A percentile compares a stretch with the other conserved stretches of the same genome.
These are phyloP conservation scores for Dendrobium huoshanense DNA, from an alignment of 106 monocot genomes.

Conservation along the genomic window DNA sequence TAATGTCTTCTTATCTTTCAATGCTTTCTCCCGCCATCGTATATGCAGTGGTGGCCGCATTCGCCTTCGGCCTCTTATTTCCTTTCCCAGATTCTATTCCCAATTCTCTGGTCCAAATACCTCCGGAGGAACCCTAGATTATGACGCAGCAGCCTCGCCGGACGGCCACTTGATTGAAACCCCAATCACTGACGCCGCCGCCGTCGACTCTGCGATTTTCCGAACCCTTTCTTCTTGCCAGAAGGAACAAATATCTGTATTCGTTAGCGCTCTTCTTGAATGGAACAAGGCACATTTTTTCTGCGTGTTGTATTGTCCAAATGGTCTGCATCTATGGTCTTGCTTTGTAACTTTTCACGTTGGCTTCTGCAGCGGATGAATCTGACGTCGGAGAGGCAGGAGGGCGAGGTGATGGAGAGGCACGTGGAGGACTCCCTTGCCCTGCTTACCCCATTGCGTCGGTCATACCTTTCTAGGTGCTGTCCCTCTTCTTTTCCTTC, in stretches of 20 bases:
- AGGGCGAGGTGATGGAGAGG: constrained; percentile 73
- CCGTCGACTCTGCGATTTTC: not conserved
- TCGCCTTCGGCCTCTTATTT: not conserved
- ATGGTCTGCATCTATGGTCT: not conserved
- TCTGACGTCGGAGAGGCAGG: constrained; percentile 76
- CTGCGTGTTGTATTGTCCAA: not conserved
- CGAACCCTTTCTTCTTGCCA: constrained; percentile 50
- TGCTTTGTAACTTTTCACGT: not conserved
- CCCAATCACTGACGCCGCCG: not conserved
- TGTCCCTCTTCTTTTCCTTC: constrained; percentile 19
- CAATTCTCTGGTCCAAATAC: not conserved
- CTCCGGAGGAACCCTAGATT: not conserved
- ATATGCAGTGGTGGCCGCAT: not conserved
- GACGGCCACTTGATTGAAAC: not conserved
- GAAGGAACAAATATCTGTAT: constrained; percentile 64
- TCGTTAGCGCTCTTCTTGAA: constrained; percentile 66
- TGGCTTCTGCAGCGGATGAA: constrained; percentile 64
- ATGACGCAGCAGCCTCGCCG: not conserved
- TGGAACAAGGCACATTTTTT: constrained; percentile 69
- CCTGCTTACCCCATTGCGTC: constrained; percentile 44
- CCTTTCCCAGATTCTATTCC: not conserved
- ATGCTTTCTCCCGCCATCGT: not conserved
- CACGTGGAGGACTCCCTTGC: constrained; percentile 91
- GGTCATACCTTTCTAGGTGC: constrained; percentile 40
- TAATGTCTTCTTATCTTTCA: constrained; percentile 1